These are phyloP conservation scores for Imleria badia DNA, from an alignment of 768 basidiomycete species.

Conservation along the genomic window DNA sequence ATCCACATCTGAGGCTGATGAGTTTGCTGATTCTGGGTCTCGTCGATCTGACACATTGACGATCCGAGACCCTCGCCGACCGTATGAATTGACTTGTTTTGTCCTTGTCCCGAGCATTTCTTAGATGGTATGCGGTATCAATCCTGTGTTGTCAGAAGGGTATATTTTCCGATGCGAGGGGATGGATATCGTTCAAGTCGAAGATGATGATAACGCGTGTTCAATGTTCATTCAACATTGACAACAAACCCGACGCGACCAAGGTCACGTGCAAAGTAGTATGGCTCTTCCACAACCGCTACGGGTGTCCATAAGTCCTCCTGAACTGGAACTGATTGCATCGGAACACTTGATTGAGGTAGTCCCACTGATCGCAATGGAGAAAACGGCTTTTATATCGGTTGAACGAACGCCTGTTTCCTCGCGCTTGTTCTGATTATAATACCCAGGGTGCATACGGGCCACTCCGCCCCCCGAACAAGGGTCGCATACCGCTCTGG, in stretches of 20 bases:
- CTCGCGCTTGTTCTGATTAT: conserved; percentile 6
- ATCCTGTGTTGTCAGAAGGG: not conserved
- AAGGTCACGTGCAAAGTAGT: conserved; percentile 22
- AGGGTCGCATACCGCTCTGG: conserved; percentile 90
- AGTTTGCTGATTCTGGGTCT: conserved; percentile 26
- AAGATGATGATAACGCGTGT: not conserved
- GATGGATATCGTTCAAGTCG: conserved; percentile 5
- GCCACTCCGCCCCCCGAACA: conserved; percentile 85
- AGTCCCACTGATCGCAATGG: conserved; percentile 87
- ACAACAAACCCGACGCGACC: conserved; percentile 8
- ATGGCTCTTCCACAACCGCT: conserved; percentile 78
- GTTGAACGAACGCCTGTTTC: conserved; percentile 41
- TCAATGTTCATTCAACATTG: not conserved
- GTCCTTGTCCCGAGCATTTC: conserved; percentile 61
- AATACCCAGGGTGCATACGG: conserved; percentile 80
- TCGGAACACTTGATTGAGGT: conserved; percentile 84
- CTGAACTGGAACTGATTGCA: conserved; percentile 86
- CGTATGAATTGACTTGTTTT: conserved; percentile 65
- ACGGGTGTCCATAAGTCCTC: conserved; percentile 71
- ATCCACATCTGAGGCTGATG: conserved; percentile 40
- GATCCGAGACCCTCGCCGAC: conserved; percentile 61
- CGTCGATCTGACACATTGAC: conserved; percentile 44
- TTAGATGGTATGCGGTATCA: not conserved
- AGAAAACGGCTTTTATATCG: conserved; percentile 88
- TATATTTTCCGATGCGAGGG: not conserved